Conservation (phyloP, 2,329 filamentous ascomycete species). For the Ustulina deusta region DNA sequence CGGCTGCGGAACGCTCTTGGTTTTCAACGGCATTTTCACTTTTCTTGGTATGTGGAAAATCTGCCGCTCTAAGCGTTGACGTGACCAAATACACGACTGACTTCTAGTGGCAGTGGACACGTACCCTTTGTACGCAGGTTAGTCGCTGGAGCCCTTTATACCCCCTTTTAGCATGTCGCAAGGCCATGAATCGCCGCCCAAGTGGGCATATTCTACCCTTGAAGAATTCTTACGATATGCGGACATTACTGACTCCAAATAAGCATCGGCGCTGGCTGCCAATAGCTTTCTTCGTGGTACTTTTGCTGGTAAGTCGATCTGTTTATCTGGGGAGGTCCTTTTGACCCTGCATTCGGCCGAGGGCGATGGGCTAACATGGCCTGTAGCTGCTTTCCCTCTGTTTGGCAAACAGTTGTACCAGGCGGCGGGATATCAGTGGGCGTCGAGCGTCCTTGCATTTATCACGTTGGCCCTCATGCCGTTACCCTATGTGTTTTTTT, state of each 20-base stretch:
- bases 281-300: constrained; percentile 83
- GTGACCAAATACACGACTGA: constrained; percentile 24
- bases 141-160: no score
- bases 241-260: no score
- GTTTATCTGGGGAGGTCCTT: background rate
- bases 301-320: constrained; percentile 71
- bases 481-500: constrained; percentile 73
- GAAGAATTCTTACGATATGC: no score
- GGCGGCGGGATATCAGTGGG: constrained; percentile 77
- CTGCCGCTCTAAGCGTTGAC: background rate
- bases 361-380: constrained; percentile 30
- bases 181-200: no score
- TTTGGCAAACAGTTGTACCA: constrained; percentile 81
- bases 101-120: constrained; percentile 69
- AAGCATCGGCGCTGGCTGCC: constrained; percentile 83
- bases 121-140: constrained; percentile 80
- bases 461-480: constrained; percentile 72
- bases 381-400: constrained; percentile 76
- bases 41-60: constrained; percentile 73
- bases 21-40: constrained; percentile 87
- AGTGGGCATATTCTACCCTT: no score
- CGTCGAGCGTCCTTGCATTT: constrained; percentile 71
- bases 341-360: background rate
- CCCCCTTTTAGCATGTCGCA: no score
- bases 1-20: constrained; percentile 77